Base-by-base conservation (phyloP, 192 early-diverging fungal species). In the Coemansia javaensis region DNA sequence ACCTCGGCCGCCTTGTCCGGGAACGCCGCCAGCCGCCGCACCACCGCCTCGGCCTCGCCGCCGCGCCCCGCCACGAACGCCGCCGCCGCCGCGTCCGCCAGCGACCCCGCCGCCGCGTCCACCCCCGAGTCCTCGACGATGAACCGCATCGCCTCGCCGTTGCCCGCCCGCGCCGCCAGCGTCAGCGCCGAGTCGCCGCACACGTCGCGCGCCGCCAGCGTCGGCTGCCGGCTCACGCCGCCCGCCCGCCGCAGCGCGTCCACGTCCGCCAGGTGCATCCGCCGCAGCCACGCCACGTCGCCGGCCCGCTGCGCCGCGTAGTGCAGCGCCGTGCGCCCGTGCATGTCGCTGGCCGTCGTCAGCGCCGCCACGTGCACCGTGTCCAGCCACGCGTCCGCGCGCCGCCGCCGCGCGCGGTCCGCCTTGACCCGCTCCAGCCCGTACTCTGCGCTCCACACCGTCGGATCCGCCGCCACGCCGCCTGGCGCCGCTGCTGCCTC, bases 151-250 rank as follows among this genome's bases (percentile, higher is more conserved):
- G 56, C 66, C 12, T 30, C 46, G 3, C 10, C 44, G 35, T 75
- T 66, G 16, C 66, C 72, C 3, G 22, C 17, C 6, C 50, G 55
- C 1, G 65, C 72, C 18, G 65, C 72, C 12, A 68, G 46, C 11
- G 65, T 64, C 58, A 75, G 66, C 42, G 72, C 47, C 17, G 72
- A 55, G 32, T 68, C 59, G 23, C 70, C 70, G 23, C 37, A 52
- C 17, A 74, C 39, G 24, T 74, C 70, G 25, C 18, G n/a, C 3
- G 48, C 39, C 8, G 41, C 54, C 24, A 66, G 47, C 32, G 70
- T 35, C 4, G 63, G 54, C 24, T 34, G 32, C 41, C 53, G 54
- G 4, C 35, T 17, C 6, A 16, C 35, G 9, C 42, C 43, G 11
- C 42, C 32, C 24, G 56, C 44, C 24, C 39, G 39, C 7, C 50